Conservation (phyloP, 208 protist species). For the Crithidia bombi region DNA sequence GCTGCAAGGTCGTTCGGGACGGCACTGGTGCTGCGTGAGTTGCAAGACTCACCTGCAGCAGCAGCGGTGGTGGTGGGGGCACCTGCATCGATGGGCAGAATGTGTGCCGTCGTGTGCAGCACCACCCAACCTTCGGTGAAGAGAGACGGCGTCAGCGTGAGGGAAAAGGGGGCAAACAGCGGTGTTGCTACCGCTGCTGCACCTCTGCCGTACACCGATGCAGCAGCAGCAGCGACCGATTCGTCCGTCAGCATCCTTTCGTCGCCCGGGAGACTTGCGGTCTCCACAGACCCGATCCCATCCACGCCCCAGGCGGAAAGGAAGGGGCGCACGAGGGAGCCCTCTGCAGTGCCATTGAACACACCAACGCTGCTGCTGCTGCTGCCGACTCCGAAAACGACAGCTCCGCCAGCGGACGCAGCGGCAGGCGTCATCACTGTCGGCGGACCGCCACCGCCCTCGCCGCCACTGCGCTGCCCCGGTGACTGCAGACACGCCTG, state of each 20-base stretch:
- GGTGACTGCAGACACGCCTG: constrained; percentile 20
- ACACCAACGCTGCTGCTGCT: background rate
- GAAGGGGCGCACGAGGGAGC: background rate
- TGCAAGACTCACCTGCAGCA: background rate
- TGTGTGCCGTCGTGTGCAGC: constrained; percentile 24
- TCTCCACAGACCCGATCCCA: background rate
- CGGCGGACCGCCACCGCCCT: background rate
- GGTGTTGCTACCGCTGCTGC: background rate
- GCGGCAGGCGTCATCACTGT: background rate
- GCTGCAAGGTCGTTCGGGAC: background rate
- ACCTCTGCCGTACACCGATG: no score
- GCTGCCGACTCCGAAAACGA: background rate
- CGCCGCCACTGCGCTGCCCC: background rate
- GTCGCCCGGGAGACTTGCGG: background rate
- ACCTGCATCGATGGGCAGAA: background rate
- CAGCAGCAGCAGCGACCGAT: background rate
- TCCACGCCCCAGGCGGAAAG: constrained; percentile 4
- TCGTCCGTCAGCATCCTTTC: background rate
- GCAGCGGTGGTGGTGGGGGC: background rate
- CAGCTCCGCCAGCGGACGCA: background rate
- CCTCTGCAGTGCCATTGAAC: background rate
- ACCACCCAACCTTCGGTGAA: constrained; percentile 18
- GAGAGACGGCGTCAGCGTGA: constrained; percentile 18
- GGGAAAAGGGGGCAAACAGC: background rate
- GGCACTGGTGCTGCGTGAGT: background rate